phyloP scores from a whole-genome alignment of 2,329 filamentous ascomycete species.

The Fusarium austroafricanum region DNA sequence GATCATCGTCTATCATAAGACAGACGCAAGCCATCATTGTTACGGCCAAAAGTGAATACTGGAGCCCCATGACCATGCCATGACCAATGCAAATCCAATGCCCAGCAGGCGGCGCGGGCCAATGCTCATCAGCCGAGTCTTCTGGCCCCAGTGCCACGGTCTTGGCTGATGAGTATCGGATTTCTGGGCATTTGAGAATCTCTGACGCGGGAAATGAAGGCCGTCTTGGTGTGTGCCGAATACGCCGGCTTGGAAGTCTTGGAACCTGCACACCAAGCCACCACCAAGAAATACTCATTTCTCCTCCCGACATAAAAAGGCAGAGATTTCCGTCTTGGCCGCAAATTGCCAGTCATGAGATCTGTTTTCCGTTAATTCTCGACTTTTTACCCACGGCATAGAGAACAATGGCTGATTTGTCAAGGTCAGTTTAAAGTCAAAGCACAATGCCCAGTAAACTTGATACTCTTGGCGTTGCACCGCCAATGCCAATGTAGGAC shows the following conservation, averaged over 20 bases:
- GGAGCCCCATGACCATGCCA: conserved; percentile 3
- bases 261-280: conserved; percentile 32
- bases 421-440: conserved; percentile 10
- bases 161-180: conserved; percentile 44
- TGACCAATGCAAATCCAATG: conserved; percentile 23
- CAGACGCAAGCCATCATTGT: conserved; percentile 22
- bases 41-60: conserved; percentile 12
- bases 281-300: conserved; percentile 6
- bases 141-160: conserved; percentile 41
- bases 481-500: conserved; percentile 39
- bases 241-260: conserved; percentile 45
- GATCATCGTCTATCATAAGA: conserved; percentile 11
- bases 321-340: conserved; percentile 21
- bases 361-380: neutral
- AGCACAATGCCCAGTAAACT: conserved; percentile 29
- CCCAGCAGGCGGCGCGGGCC: conserved; percentile 30
- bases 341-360: conserved; percentile 11
- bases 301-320: conserved; percentile 20
- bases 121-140: conserved; percentile 38
- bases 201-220: conserved; percentile 42
- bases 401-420: conserved; percentile 1
- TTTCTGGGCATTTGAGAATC: conserved; percentile 36
- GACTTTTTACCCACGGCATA: too few relatives aligned
- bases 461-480: conserved; percentile 34
- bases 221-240: conserved; percentile 44